Evolutionary conservation across 2,329 filamentous ascomycete genomes (phyloP).

Genomic region (Fusarium siculi): DNA sequence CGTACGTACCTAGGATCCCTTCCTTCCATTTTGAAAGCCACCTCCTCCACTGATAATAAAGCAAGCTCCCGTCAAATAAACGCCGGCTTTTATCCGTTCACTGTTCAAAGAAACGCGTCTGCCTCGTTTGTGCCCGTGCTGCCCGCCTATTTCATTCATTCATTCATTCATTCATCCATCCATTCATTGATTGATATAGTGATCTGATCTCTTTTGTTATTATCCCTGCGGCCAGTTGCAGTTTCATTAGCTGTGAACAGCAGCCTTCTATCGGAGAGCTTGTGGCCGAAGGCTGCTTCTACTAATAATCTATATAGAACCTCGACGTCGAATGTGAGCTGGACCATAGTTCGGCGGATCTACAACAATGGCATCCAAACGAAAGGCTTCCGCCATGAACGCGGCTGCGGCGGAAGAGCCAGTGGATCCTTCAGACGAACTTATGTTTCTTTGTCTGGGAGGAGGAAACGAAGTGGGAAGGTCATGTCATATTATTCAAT

Average conservation of each 20-base stretch:
- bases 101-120: constrained; percentile 30
- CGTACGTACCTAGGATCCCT: background rate
- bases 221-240: background rate
- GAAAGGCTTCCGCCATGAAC: constrained; percentile 83
- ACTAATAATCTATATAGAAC: constrained; percentile 29
- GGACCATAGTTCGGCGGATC: constrained; percentile 23
- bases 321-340: constrained; percentile 32
- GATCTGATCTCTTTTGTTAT: background rate
- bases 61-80: background rate
- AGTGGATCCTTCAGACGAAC: constrained; percentile 91
- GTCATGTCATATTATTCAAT: constrained; percentile 97
- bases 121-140: constrained; percentile 29
- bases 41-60: background rate
- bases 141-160: constrained; percentile 13
- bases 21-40: background rate
- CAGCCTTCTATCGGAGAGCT: constrained; percentile 3
- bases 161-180: background rate
- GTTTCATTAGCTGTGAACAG: constrained; percentile 16
- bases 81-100: constrained; percentile 44
- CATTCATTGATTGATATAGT: background rate
- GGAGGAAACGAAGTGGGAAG: constrained; percentile 97
- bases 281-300: constrained; percentile 4
- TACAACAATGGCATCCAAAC: constrained; percentile 85
- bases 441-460: constrained; percentile 92
- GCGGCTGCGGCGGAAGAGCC: constrained; percentile 78